Evolutionary conservation across 345 rosid genomes (phyloP).

Genomic region (Laguncularia racemosa): DNA sequence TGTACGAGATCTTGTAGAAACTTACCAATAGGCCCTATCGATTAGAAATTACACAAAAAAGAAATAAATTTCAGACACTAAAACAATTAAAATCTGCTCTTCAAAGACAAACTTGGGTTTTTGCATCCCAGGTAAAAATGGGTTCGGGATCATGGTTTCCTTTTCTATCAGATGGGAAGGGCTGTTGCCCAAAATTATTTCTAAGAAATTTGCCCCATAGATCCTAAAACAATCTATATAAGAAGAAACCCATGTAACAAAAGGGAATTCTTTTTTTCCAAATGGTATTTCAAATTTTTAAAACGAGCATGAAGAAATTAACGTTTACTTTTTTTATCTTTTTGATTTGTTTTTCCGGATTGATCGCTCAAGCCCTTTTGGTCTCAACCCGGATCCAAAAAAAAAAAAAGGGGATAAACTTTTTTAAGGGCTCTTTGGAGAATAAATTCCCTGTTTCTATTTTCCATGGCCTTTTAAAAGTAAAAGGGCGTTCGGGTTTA

Average conservation of each 20-base stretch:
- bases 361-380: too few relatives aligned
- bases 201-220: background rate
- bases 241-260: background rate
- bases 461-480: background rate
- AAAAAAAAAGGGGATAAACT: background rate
- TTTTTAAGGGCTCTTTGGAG: background rate
- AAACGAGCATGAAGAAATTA: background rate
- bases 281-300: conserved; percentile 1
- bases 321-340: background rate
- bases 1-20: too few relatives aligned
- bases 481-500: background rate
- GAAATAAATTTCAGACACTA: too few relatives aligned
- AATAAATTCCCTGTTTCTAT: background rate
- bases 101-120: too few relatives aligned
- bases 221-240: background rate
- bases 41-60: too few relatives aligned
- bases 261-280: background rate
- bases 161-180: background rate
- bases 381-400: background rate
- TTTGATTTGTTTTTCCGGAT: too few relatives aligned
- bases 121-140: background rate
- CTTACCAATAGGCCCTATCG: too few relatives aligned
- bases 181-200: background rate
- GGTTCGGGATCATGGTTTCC: background rate
- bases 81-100: too few relatives aligned